Percentiles rank a stretch among this genome's conserved stretches.
Evolutionary conservation across 192 early-diverging fungal species (phyloP).

Genomic region (Blastocladiella britannica): DNA sequence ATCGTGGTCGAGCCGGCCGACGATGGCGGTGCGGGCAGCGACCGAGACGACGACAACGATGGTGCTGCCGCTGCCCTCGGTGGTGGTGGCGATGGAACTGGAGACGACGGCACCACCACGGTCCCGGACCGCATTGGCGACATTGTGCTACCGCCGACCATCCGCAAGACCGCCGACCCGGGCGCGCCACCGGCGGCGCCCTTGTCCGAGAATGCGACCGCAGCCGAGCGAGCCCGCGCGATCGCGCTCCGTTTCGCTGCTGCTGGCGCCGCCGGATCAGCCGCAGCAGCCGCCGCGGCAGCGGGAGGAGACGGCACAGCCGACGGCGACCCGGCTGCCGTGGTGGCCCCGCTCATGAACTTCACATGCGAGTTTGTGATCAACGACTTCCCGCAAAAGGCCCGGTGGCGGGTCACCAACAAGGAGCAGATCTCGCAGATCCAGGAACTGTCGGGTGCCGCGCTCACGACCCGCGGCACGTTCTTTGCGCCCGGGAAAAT

Average conservation of each 20-base stretch:
- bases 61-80: constrained; percentile 24
- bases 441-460: constrained; percentile 75
- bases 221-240: not conserved
- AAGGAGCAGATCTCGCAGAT: constrained; percentile 87
- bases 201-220: not conserved
- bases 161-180: constrained; percentile 6
- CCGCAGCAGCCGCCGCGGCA: constrained; percentile 1
- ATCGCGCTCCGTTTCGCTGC: constrained; percentile 12
- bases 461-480: constrained; percentile 83
- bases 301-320: constrained; percentile 2
- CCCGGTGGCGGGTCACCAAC: constrained; percentile 86
- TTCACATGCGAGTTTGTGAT: constrained; percentile 79
- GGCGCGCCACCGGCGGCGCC: constrained; percentile 4
- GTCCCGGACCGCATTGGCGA: constrained; percentile 5
- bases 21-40: constrained; percentile 39
- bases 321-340: not conserved
- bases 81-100: constrained; percentile 43
- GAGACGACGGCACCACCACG: constrained; percentile 18
- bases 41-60: constrained; percentile 32
- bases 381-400: constrained; percentile 93
- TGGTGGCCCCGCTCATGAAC: constrained; percentile 10
- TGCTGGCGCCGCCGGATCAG: not conserved
- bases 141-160: constrained; percentile 5
- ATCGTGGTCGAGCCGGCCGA: constrained; percentile 33
- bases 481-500: constrained; percentile 75